Conservation (phyloP, 2,329 filamentous ascomycete genomes). For the Epichloe glyceriae region DNA sequence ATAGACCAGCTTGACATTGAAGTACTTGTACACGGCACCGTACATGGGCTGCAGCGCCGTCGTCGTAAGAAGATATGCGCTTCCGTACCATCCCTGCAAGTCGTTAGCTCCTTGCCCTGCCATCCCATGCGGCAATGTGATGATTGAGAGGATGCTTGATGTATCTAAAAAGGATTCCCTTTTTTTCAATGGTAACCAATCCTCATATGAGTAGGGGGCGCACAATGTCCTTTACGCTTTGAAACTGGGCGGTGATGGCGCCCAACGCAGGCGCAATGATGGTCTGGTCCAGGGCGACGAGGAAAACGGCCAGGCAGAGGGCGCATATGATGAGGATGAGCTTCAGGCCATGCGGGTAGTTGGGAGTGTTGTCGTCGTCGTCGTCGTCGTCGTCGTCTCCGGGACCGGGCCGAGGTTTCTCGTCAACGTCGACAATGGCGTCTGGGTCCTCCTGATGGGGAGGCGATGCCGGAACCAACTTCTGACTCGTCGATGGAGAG, state of each 20-base stretch:
- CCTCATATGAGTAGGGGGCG: conserved; percentile 3
- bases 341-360: conserved; percentile 28
- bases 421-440: background rate
- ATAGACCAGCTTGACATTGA: conserved; percentile 34
- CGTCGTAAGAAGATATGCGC: conserved; percentile 34
- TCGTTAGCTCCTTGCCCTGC: background rate
- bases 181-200: too few species aligned
- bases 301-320: conserved; percentile 33
- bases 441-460: background rate
- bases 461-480: conserved; percentile 14
- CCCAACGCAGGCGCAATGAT: conserved; percentile 40
- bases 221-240: conserved; percentile 33
- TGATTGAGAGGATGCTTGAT: too few species aligned
- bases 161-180: too few species aligned
- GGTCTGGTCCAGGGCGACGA: conserved; percentile 38
- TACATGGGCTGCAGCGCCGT: conserved; percentile 37
- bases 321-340: conserved; percentile 29
- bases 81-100: conserved; percentile 34
- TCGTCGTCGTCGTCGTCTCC: conserved; percentile 8
- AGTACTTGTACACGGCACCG: conserved; percentile 36
- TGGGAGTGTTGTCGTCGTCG: conserved; percentile 9
- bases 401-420: background rate
- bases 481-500: conserved; percentile 20
- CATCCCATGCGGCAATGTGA: background rate
- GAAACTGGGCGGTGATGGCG: conserved; percentile 34